Conservation (phyloP, 164 flowering plant species). For the Protea cynaroides region DNA sequence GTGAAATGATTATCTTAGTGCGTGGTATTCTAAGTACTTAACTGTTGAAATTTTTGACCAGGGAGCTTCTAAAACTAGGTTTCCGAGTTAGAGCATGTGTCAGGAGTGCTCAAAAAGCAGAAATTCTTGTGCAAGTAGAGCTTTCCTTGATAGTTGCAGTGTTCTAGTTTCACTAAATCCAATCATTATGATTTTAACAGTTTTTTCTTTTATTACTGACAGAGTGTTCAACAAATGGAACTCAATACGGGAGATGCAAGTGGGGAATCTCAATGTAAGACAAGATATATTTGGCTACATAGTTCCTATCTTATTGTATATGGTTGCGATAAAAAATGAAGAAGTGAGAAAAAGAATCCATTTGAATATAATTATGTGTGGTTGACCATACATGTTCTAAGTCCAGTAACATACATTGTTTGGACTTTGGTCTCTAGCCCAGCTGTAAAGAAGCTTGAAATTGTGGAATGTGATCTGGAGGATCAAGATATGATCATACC, state of each 20-base stretch:
- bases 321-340: background rate
- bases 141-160: slow-evolving; percentile 3
- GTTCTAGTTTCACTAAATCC: background rate
- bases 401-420: slow-evolving; percentile 44
- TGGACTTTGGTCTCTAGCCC: slow-evolving; percentile 86
- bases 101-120: slow-evolving; percentile 59
- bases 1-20: background rate
- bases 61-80: slow-evolving; percentile 96
- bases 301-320: slow-evolving; percentile 3
- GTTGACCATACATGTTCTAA: background rate
- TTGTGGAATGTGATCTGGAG: slow-evolving; percentile 96
- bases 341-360: background rate
- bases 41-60: slow-evolving; percentile 23
- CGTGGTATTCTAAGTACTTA: background rate
- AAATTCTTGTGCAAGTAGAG: slow-evolving; percentile 55
- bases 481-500: slow-evolving; percentile 47
- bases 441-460: slow-evolving; percentile 93
- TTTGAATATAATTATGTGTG: background rate
- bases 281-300: slow-evolving; percentile 2
- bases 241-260: slow-evolving; percentile 33
- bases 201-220: slow-evolving; percentile 15
- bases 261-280: slow-evolving; percentile 47
- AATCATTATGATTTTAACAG: background rate
- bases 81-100: slow-evolving; percentile 90
- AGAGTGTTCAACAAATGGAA: slow-evolving; percentile 74